Evolutionary conservation across 306 rosid species (phyloP), one percentile per base, ranked within the genome.

Genomic region (Inga oerstediana): DNA sequence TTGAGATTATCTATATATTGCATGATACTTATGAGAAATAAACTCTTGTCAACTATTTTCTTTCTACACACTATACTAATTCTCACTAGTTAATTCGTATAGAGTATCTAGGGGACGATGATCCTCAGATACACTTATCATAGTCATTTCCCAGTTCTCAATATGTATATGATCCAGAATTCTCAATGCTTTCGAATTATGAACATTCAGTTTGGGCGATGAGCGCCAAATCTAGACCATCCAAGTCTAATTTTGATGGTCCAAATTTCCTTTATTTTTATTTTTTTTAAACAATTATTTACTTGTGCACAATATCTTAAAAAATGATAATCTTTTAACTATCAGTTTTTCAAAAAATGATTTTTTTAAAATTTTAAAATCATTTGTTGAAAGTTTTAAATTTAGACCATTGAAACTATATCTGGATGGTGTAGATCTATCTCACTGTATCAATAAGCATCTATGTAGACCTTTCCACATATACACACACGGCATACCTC

Each of bases 401-500:
- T 49, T 49, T 14, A 12, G 19, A 14, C 54, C 1, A 4, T 49
- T 49, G 54, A 13, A 49, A 13, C 54, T 12, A 49, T 49, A 49
- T 11, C 3, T 49, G 16, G 17, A 49, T 49, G 54, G 15, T 45
- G 12, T 45, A 10, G 19, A 49, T 49, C 54, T 39, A 39, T 39
- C 43, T 6, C 43, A 39, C 43, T 39, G 8, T 39, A 39, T 39
- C 43, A 39, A 39, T 39, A 8, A 39, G 43, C 43, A 39, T 39
- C 43, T 39, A 22, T 59, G 10, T 22, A 52, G 3, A 52, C 59
- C 4, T 16, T 52, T 61, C 4, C 34, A 24, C 16, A 35, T 2
- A 7, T 0, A 7, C 17, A 48, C 10, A 32, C 43, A 3, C 4
- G 9, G 17, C n/a, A 8, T 77, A 91, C 92, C 92, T 84, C 61